These are phyloP conservation scores for Ampelomyces quisqualis DNA, from an alignment of 2,329 filamentous ascomycete species.

Conservation along the genomic window DNA sequence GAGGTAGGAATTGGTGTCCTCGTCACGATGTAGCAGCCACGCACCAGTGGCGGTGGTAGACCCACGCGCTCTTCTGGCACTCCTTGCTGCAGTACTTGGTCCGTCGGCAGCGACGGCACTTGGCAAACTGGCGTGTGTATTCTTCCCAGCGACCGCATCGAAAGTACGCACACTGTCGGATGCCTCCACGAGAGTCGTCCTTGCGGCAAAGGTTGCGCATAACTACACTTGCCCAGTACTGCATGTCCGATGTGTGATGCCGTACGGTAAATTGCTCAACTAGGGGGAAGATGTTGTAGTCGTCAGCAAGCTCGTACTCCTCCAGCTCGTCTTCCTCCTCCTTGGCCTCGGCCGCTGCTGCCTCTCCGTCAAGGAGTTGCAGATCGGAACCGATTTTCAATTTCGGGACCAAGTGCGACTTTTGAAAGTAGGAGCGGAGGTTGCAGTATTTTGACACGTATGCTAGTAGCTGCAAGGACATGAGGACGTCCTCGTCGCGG, in stretches of 20 bases:
- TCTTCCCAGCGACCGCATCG: constrained; percentile 99
- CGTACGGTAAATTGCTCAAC: constrained; percentile 98
- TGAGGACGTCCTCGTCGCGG: constrained; percentile 93
- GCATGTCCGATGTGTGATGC: constrained; percentile 95
- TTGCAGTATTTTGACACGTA: constrained; percentile 99
- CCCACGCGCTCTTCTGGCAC: constrained; percentile 98
- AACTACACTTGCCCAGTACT: constrained; percentile 98
- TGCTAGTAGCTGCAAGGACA: constrained; percentile 93
- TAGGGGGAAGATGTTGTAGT: constrained; percentile 97
- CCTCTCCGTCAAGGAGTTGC: constrained; percentile 71
- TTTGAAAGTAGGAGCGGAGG: constrained; percentile 90
- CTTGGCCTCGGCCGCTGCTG: constrained; percentile 39
- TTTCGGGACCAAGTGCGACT: constrained; percentile 87
- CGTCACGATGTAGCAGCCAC: constrained; percentile 62
- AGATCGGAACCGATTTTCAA: constrained; percentile 88
- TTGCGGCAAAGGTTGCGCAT: constrained; percentile 99
- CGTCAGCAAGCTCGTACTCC: constrained; percentile 87
- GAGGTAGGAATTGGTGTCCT: constrained; percentile 20
- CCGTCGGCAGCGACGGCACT: constrained; percentile 90
- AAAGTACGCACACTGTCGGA: constrained; percentile 96
- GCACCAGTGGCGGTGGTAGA: constrained; percentile 97
- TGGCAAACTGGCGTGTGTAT: constrained; percentile 93
- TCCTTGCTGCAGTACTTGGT: constrained; percentile 99
- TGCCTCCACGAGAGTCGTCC: constrained; percentile 90
- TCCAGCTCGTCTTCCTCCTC: constrained; percentile 71